Percentiles rank a stretch among this genome's conserved stretches.
Conservation (phyloP, 306 rosid genomes). For the Rosa persica region DNA sequence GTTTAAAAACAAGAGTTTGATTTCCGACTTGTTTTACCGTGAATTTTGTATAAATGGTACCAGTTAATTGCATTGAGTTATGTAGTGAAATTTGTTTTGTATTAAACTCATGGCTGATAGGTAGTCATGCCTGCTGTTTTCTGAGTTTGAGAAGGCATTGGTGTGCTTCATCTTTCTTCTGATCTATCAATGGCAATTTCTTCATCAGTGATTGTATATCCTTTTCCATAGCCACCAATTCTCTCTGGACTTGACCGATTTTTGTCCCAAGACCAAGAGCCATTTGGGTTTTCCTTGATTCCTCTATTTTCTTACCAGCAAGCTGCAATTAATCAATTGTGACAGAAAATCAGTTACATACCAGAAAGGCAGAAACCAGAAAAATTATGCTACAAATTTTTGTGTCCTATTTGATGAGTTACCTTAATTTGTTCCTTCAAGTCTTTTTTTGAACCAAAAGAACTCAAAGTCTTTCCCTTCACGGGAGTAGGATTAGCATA, state of each 20-base stretch:
- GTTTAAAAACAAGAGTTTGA: neutral
- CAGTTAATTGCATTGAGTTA: neutral
- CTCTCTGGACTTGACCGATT: neutral
- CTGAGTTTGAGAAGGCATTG: neutral
- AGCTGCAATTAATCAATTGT: constrained; percentile 12
- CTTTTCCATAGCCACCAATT: constrained; percentile 1
- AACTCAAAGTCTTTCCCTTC: neutral
- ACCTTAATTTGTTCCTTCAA: constrained; percentile 25
- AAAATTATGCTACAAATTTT: neutral
- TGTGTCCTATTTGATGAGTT: neutral
- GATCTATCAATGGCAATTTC: neutral
- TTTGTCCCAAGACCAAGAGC: neutral
- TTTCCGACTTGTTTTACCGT: neutral
- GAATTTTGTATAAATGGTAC: neutral
- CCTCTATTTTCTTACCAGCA: constrained; percentile 12
- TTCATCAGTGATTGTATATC: neutral
- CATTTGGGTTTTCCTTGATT: constrained; percentile 4
- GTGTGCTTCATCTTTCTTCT: constrained; percentile 1
- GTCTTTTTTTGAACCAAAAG: neutral
- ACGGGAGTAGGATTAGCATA: constrained; percentile 9
- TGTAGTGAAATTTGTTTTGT: neutral
- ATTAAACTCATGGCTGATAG: neutral
- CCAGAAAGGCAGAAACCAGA: no score
- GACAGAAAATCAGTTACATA: neutral
- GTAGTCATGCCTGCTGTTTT: neutral